These are phyloP conservation scores for Brassica rapa DNA, from an alignment of 345 rosid species.

Conservation along the genomic window DNA sequence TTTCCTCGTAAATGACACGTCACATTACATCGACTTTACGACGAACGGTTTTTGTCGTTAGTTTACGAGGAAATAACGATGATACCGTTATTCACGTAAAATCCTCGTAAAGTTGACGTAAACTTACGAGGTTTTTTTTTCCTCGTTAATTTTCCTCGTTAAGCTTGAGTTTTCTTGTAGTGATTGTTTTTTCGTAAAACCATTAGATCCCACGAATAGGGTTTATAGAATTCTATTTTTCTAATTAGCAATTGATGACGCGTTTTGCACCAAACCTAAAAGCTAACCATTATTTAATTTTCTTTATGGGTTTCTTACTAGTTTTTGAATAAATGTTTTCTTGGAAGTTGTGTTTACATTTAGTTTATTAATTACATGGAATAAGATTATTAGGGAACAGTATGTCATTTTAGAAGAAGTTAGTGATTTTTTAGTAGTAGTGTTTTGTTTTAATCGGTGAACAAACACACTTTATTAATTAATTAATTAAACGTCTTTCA, in stretches of 20 bases:
- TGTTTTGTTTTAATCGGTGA: background rate
- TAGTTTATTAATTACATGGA: constrained; percentile 12
- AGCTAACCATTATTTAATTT: constrained; percentile 31
- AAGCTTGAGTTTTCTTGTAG: too few relatives aligned
- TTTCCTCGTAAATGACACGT: too few relatives aligned
- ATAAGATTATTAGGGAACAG: constrained; percentile 5
- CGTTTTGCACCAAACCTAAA: constrained; percentile 35
- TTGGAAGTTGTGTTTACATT: constrained; percentile 15
- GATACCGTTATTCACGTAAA: too few relatives aligned
- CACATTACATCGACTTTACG: too few relatives aligned
- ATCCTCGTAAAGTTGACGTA: too few relatives aligned
- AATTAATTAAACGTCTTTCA: background rate
- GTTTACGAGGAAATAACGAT: too few relatives aligned
- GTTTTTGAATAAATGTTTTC: constrained; percentile 16
- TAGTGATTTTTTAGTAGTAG: background rate
- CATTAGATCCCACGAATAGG: constrained; percentile 33
- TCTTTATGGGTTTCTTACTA: constrained; percentile 11
- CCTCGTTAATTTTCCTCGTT: too few relatives aligned
- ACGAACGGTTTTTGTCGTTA: too few relatives aligned
- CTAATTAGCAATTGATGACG: constrained; percentile 11
- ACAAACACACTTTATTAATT: background rate
- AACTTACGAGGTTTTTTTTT: too few relatives aligned
- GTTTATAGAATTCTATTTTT: constrained; percentile 10
- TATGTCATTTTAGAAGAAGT: constrained; percentile 10
- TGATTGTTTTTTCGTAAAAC: background rate